Percentiles rank a stretch among this genome's conserved stretches.
These are phyloP conservation scores for Fusarium miscanthi DNA, from an alignment of 2,329 filamentous ascomycete genomes.

Conservation along the genomic window DNA sequence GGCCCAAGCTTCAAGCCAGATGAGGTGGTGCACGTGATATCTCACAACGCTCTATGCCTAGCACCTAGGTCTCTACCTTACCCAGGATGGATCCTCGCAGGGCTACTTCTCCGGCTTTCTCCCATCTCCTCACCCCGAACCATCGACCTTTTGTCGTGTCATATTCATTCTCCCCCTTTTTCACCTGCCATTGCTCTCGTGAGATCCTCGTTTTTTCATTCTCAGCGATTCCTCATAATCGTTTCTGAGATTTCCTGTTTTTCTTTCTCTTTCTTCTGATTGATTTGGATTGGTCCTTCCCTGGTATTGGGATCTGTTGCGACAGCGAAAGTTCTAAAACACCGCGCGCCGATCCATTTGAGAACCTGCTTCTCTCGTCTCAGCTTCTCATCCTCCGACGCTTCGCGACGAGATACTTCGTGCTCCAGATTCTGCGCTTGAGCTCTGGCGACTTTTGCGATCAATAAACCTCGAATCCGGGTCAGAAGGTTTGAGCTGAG, in stretches of 20 bases:
- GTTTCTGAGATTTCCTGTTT: conserved; percentile 28
- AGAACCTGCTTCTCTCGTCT: conserved; percentile 21
- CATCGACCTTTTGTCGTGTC: conserved; percentile 42
- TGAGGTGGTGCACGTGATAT: conserved; percentile 26
- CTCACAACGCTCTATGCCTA: conserved; percentile 10
- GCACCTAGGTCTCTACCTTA: neutral
- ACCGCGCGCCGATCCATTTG: conserved; percentile 34
- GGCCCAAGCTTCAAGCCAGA: conserved; percentile 19
- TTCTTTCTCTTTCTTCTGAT: conserved; percentile 7
- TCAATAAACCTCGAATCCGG: conserved; percentile 39
- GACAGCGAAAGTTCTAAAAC: conserved; percentile 35
- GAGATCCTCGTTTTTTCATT: conserved; percentile 38
- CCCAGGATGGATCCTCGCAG: conserved; percentile 22
- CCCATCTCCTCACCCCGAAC: conserved; percentile 38
- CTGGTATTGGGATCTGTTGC: conserved; percentile 32
- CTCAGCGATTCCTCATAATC: conserved; percentile 33
- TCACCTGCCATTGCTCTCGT: conserved; percentile 31
- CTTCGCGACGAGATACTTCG: conserved; percentile 35
- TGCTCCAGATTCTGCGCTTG: conserved; percentile 13
- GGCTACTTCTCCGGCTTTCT: conserved; percentile 44
- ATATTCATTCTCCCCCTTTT: conserved; percentile 33
- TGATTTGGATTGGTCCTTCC: conserved; percentile 33
- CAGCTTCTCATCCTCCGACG: conserved; percentile 23
- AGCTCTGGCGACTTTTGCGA: conserved; percentile 39
- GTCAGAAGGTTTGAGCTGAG: conserved; percentile 53